Conservation (phyloP, 352 stramenopile genomes). For the Phytopythium montanum region DNA sequence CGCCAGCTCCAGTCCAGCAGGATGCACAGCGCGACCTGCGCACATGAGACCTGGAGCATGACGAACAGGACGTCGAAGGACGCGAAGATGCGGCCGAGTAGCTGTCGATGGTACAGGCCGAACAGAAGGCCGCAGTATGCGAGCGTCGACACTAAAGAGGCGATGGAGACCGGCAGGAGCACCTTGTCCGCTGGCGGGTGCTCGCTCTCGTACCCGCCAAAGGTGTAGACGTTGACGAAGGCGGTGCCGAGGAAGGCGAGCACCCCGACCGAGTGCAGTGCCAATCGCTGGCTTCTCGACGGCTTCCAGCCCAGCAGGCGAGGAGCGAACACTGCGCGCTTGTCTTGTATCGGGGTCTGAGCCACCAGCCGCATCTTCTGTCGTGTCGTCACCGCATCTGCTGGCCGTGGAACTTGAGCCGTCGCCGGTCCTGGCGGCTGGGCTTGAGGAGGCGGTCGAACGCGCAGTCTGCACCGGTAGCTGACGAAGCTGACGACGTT, state of each 20-base stretch:
- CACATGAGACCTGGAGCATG: slow-evolving; percentile 24
- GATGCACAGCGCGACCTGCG: slow-evolving; percentile 22
- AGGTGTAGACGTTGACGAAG: background rate
- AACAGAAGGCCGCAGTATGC: slow-evolving; percentile 10
- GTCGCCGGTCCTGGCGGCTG: background rate
- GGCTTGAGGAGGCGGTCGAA: slow-evolving; percentile 5
- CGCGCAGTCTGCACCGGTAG: slow-evolving; percentile 21
- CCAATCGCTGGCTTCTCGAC: background rate
- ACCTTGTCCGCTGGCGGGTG: background rate
- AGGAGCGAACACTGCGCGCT: background rate
- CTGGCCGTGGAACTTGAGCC: background rate
- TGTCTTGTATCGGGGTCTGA: background rate
- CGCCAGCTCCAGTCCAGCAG: slow-evolving; percentile 26
- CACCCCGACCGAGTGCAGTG: background rate
- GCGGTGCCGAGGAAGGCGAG: slow-evolving; percentile 1
- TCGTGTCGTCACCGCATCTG: background rate
- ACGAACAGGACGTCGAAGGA: slow-evolving; percentile 39
- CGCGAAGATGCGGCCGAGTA: slow-evolving; percentile 23
- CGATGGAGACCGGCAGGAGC: background rate
- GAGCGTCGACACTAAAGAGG: slow-evolving; percentile 8
- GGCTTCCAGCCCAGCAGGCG: background rate
- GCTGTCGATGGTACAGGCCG: slow-evolving; percentile 18
- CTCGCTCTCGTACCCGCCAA: background rate
- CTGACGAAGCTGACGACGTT: slow-evolving; percentile 24
- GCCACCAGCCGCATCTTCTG: background rate